Evolutionary conservation across 768 basidiomycete genomes (phyloP).

Genomic region (Mrakia blollopis): DNA sequence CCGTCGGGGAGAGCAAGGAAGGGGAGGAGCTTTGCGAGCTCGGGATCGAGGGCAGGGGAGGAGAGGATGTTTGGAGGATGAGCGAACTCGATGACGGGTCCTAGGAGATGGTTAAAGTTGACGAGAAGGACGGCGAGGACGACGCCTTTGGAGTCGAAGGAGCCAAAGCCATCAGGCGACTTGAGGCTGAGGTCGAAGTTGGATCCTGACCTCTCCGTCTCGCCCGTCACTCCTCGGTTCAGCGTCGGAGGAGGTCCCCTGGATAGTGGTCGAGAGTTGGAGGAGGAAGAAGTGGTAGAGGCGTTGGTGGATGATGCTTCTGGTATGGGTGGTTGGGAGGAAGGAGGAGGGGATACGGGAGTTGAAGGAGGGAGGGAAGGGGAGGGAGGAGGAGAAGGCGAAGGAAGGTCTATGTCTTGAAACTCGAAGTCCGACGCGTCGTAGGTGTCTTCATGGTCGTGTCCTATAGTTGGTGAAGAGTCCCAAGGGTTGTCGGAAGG

Average conservation of each 20-base stretch:
- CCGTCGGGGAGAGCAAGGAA: conserved; percentile 97
- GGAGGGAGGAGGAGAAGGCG: conserved; percentile 2
- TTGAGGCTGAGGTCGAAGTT: conserved; percentile 10
- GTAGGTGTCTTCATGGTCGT: background rate
- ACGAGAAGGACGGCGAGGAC: conserved; percentile 26
- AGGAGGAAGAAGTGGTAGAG: background rate
- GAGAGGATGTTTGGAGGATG: conserved; percentile 41
- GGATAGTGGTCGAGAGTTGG: background rate
- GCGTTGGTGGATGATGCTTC: no score
- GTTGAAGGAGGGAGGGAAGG: background rate
- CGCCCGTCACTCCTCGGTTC: background rate
- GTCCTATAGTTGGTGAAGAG: background rate
- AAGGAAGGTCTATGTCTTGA: background rate
- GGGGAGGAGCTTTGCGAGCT: conserved; percentile 76
- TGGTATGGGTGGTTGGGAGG: background rate
- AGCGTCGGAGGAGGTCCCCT: background rate
- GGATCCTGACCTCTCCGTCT: background rate
- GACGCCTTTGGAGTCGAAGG: conserved; percentile 16
- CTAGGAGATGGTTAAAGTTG: conserved; percentile 50
- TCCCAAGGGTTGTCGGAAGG: conserved; percentile 18
- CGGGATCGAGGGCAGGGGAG: conserved; percentile 71
- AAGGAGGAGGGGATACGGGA: background rate
- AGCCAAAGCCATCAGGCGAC: conserved; percentile 2
- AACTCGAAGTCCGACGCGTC: background rate
- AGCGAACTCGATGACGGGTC: conserved; percentile 73